A percentile compares a stretch with the other conserved stretches of the same genome.
Evolutionary conservation across 169 alveolate species (phyloP).

Genomic region (Plasmodium falciparum): DNA sequence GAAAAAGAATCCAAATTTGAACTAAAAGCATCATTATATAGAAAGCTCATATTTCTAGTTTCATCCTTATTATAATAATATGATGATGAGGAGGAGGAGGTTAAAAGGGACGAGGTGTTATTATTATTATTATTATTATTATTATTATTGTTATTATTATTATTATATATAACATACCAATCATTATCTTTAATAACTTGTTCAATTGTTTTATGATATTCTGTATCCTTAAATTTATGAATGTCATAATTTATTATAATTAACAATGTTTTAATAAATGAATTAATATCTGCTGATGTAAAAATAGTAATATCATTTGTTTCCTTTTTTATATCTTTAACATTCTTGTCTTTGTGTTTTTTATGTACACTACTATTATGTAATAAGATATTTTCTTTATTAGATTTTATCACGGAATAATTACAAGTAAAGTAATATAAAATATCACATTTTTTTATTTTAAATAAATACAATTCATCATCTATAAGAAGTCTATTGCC

Average conservation of each 20-base stretch:
- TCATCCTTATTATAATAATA: background rate
- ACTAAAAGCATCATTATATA: too few relatives aligned
- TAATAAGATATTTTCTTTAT: slow-evolving; percentile 22
- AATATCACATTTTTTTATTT: slow-evolving; percentile 12
- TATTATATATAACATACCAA: slow-evolving; percentile 36
- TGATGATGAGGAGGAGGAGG: background rate
- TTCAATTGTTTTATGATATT: slow-evolving; percentile 39
- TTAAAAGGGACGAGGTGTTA: background rate
- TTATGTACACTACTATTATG: background rate
- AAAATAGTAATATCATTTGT: slow-evolving; percentile 1
- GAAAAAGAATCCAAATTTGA: too few relatives aligned
- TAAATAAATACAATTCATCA: slow-evolving; percentile 36
- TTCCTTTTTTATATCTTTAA: background rate
- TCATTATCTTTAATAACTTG: slow-evolving; percentile 51
- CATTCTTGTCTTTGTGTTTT: background rate
- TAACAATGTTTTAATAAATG: slow-evolving; percentile 37
- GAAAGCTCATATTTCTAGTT: background rate
- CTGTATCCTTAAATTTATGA: slow-evolving; percentile 25
- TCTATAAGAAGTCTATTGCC: slow-evolving; percentile 45
- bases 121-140: background rate
- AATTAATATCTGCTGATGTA: slow-evolving; percentile 4
- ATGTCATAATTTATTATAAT: slow-evolving; percentile 37
- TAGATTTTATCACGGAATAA: slow-evolving; percentile 28
- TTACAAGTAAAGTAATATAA: slow-evolving; percentile 38
- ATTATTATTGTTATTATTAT: background rate